Percentiles rank a stretch among this genome's conserved stretches.
phyloP scores from a whole-genome alignment of 179 eudicot species.

The Kewa caespitosa region DNA sequence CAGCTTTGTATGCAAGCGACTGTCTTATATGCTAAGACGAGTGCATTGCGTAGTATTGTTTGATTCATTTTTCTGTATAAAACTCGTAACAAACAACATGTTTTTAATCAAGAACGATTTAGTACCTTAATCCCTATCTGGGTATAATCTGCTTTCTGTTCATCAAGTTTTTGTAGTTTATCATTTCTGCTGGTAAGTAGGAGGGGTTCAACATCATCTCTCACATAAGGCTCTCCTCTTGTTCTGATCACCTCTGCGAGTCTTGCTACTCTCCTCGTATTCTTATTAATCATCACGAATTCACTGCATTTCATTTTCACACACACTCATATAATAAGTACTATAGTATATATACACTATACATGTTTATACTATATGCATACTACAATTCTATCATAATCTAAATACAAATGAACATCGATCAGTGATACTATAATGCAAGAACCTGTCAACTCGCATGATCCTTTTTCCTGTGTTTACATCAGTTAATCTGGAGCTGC shows the following conservation, averaged over 20 bases:
- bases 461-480: slow-evolving; percentile 26
- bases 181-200: slow-evolving; percentile 8
- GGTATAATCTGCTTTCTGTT: slow-evolving; percentile 21
- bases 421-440: no score
- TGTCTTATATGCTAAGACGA: no score
- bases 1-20: no score
- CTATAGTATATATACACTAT: no score
- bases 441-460: slow-evolving; percentile 43
- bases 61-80: no score
- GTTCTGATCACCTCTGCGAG: slow-evolving; percentile 33
- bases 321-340: no score
- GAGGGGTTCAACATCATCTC: slow-evolving; percentile 29
- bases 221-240: slow-evolving; percentile 38
- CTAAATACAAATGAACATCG: no score
- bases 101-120: not conserved
- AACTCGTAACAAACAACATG: not conserved
- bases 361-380: no score
- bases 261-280: slow-evolving; percentile 35
- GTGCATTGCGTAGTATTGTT: no score
- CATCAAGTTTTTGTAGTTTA: slow-evolving; percentile 27
- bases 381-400: no score
- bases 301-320: slow-evolving; percentile 28
- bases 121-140: slow-evolving; percentile 31
- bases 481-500: slow-evolving; percentile 34
- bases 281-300: slow-evolving; percentile 37